Evolutionary conservation across 768 basidiomycete genomes (phyloP), one percentile per base, ranked within the genome.

Genomic region (Pleurotus djamor): DNA sequence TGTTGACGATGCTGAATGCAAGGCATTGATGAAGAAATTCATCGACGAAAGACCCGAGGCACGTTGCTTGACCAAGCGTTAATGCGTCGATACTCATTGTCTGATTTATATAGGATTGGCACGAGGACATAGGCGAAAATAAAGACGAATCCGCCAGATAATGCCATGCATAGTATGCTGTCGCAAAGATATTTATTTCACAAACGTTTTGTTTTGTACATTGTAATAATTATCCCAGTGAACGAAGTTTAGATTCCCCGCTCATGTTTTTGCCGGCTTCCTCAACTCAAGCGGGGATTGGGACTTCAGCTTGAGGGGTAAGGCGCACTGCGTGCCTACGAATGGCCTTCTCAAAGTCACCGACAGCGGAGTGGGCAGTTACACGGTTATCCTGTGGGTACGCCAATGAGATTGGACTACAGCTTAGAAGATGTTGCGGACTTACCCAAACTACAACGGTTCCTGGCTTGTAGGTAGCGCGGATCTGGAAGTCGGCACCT

Each of bases 401-500:
- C 0, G 0, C 28, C 4, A 56, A 16, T 32, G 41, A 21, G 21
- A 28, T 28, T 28, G 21, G 36, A 10, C 9, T 0, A 21, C 21
- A 13, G 12, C 33, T 14, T 35, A 41, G 38, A 9, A 16, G 37
- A 13, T 12, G 16, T 16, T 47, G 13, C 1, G 13, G n/a, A 67
- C 77, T 57, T 60, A 79, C 80, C 83, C 85, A 85, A 51, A 85
- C 77, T 12, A 83, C 80, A 17, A 84, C 81, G 8, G 81, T 85
- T 10, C 83, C 83, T 3, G 81, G 79, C 62, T 76, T 68, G 63
- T 84, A 85, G 1, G 65, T 72, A 3, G 76, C 83, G 49, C 83
- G 73, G 34, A 83, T 72, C 48, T 81, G 79, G 71, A 79, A 79
- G 64, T 83, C 80, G 1, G 78, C 67, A 47, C 81, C 79, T 68